Base-by-base conservation (phyloP, 2,329 filamentous ascomycete genomes). In the Ceratocystis papillata region DNA sequence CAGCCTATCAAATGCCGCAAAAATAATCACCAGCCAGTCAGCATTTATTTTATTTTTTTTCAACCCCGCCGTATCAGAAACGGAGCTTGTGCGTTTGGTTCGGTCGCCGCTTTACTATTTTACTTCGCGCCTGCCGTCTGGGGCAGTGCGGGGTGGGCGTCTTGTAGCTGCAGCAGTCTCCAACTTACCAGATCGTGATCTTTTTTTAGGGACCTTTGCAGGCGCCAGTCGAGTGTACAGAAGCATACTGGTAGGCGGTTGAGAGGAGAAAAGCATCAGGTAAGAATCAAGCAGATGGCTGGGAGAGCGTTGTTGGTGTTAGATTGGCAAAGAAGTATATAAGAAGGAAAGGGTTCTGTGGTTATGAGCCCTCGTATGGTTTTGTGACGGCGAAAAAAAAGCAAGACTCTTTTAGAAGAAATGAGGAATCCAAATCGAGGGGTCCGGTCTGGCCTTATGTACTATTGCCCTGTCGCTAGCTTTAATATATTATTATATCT, bases 181-280 rank as follows among this genome's bases (percentile, higher is more conserved):
- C 22, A 33, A 79, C 79, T 75, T 74, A 84, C 81, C 81, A 72
- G 80, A 79, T 75, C 82, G 77, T n/a, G 83, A 85, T 65, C 83
- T 78, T 71, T 76, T 79, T 74, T 84, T 85, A 41, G 82, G 82
- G 57, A 78, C 75, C 73, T 83, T 85, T n/a, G 82, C 80, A 60
- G 78, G 73, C 67, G 82, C 82, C 62, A 80, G 74, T 73, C 77
- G 79, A n/a, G 81, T 83, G 71, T 83, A 85, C 57, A 85, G 73
- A 70, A 85, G 74, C 83, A 85, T 84, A 57, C 63, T 71, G 30
- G 55, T 37, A 25, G 22, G 53, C 22, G 37, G n/a, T n/a, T 48
- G 28, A 28, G 25, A 20, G 33, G 59, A 48, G 44, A 63, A 33
- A 45, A 25, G 30, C 41, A 57, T 63, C 48, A 63, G 48, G 30